Percentiles rank a stretch among this genome's conserved stretches.
Conservation (phyloP, 176 grass and related monocot species). For the Musa acuminata region DNA sequence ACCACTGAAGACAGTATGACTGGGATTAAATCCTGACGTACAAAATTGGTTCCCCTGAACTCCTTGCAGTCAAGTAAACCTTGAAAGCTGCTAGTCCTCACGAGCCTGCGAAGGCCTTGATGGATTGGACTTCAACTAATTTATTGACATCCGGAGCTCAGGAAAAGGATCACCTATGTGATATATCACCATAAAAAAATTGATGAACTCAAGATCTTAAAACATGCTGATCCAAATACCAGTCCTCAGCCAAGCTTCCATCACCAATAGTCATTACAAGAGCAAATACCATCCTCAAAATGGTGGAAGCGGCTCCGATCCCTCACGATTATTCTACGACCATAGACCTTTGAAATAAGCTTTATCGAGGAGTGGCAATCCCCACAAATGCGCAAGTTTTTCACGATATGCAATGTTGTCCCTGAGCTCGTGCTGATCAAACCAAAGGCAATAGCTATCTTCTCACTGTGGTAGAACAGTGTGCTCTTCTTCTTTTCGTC, state of each 20-base stretch:
- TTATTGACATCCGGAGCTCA: not conserved
- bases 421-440: slow-evolving; percentile 15
- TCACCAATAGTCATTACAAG: slow-evolving; percentile 25
- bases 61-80: not conserved
- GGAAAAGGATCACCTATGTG: no score
- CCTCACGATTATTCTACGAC: slow-evolving; percentile 18
- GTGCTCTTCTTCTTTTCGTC: slow-evolving; percentile 14
- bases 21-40: not conserved
- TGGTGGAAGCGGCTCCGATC: slow-evolving; percentile 24
- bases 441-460: slow-evolving; percentile 20
- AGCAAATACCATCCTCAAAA: slow-evolving; percentile 16
- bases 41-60: not conserved
- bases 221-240: no score
- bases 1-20: not conserved
- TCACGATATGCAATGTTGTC: slow-evolving; percentile 10
- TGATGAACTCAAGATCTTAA: no score
- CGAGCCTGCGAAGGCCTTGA: not conserved
- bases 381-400: slow-evolving; percentile 20
- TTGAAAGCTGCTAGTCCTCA: not conserved
- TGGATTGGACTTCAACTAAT: not conserved
- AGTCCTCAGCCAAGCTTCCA: no score
- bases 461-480: slow-evolving; percentile 21
- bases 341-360: slow-evolving; percentile 20
- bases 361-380: slow-evolving; percentile 23
- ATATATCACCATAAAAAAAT: no score